Evolutionary conservation across 2,329 filamentous ascomycete species (phyloP).

Genomic region (Paracamarosporium sp.): DNA sequence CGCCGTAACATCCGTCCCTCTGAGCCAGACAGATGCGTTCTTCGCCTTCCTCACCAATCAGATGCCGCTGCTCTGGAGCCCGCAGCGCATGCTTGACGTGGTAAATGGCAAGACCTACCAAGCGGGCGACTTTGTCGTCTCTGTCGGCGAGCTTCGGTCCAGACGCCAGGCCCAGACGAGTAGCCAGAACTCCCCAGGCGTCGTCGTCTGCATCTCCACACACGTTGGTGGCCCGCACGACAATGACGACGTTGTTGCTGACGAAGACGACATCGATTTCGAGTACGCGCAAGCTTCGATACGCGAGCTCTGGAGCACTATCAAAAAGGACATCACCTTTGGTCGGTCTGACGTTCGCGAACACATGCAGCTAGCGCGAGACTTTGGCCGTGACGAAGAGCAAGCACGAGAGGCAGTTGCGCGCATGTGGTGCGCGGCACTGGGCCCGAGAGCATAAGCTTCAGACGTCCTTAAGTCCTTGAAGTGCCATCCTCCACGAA

Average conservation of each 20-base stretch:
- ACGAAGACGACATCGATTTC: constrained; percentile 24
- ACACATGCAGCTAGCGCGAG: constrained; percentile 29
- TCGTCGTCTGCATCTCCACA: constrained; percentile 37
- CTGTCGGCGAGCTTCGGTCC: constrained; percentile 35
- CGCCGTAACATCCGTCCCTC: constrained; percentile 31
- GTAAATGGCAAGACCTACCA: constrained; percentile 28
- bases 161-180: constrained; percentile 26
- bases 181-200: constrained; percentile 27
- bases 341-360: constrained; percentile 33
- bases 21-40: constrained; percentile 29
- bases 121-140: constrained; percentile 31
- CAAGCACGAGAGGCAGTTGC: constrained; percentile 28
- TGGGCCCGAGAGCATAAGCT: constrained; percentile 33
- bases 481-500: too few species aligned
- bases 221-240: constrained; percentile 13
- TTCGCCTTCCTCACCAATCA: constrained; percentile 25
- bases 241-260: neutral
- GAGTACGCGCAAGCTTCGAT: constrained; percentile 31
- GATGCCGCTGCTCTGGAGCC: constrained; percentile 34
- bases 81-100: constrained; percentile 29
- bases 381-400: constrained; percentile 8
- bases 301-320: constrained; percentile 30
- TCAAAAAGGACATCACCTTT: constrained; percentile 31
- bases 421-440: constrained; percentile 43
- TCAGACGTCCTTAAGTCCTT: neutral